A percentile compares a stretch with the other conserved stretches of the same genome.
phyloP scores from a whole-genome alignment of 2,329 filamentous ascomycete genomes.

The Lasiodiplodia hormozganensis region DNA sequence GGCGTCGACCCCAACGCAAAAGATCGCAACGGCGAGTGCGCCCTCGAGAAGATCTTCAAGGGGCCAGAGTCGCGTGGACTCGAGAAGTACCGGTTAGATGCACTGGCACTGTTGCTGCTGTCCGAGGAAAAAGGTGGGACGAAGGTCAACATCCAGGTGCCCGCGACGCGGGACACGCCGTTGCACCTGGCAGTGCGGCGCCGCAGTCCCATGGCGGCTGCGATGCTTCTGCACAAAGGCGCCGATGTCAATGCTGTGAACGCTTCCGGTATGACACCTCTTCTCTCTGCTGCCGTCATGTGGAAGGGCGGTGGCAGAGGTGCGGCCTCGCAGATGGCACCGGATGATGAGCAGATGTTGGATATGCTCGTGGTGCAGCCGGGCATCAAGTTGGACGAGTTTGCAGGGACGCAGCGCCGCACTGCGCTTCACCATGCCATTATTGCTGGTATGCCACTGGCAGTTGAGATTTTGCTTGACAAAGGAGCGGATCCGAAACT shows the following conservation, averaged over 20 bases:
- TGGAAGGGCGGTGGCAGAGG: not conserved
- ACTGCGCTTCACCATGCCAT: not conserved
- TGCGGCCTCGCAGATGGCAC: not conserved
- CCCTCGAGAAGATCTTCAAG: conserved; percentile 23
- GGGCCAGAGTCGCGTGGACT: not conserved
- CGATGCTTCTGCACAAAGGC: conserved; percentile 27
- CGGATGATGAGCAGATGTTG: not conserved
- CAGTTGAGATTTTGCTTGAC: not conserved
- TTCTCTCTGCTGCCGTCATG: conserved; percentile 15
- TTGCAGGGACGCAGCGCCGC: not conserved
- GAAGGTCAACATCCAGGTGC: conserved; percentile 9
- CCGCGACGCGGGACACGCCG: conserved; percentile 24
- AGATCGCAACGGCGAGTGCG: conserved; percentile 17
- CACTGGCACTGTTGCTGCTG: conserved; percentile 21
- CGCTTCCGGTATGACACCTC: conserved; percentile 20
- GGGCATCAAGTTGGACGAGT: not conserved
- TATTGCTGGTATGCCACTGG: not conserved
- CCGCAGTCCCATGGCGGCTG: conserved; percentile 7
- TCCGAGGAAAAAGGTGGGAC: not conserved
- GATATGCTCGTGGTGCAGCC: not conserved
- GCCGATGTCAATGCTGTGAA: conserved; percentile 28
- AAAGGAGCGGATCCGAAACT: not conserved
- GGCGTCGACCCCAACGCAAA: conserved; percentile 4
- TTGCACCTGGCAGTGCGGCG: conserved; percentile 26
- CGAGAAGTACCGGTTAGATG: not conserved